Evolutionary conservation across 768 basidiomycete genomes (phyloP).

Genomic region (Hygrocybe punicea): DNA sequence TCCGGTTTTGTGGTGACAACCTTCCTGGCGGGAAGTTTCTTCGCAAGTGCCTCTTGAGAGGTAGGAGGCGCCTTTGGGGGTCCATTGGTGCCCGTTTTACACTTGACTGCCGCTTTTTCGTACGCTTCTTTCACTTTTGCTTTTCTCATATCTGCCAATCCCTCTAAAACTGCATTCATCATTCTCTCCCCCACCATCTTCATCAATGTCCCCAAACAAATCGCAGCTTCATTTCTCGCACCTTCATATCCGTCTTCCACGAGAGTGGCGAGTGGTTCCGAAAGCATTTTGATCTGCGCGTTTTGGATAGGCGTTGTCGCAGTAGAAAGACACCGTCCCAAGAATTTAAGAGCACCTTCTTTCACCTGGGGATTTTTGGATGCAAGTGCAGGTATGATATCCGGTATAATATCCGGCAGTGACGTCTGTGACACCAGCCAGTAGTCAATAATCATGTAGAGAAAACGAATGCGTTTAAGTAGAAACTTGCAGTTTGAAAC

Average conservation of each 20-base stretch:
- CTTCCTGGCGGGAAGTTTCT: slow-evolving; percentile 27
- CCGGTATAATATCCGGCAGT: slow-evolving; percentile 77
- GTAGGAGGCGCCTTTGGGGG: slow-evolving; percentile 44
- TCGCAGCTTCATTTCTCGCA: slow-evolving; percentile 86
- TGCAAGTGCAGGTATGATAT: slow-evolving; percentile 70
- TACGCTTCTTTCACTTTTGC: slow-evolving; percentile 91
- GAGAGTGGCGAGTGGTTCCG: slow-evolving; percentile 68
- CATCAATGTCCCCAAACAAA: slow-evolving; percentile 85
- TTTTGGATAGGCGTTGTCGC: slow-evolving; percentile 69
- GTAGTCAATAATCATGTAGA: slow-evolving; percentile 10
- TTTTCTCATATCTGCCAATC: slow-evolving; percentile 81
- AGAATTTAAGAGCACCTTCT: slow-evolving; percentile 85
- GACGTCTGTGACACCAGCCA: slow-evolving; percentile 57
- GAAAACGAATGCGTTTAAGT: neutral
- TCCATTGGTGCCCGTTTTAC: slow-evolving; percentile 60
- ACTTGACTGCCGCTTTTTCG: slow-evolving; percentile 89
- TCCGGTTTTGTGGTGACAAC: slow-evolving; percentile 24
- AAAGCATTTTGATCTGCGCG: slow-evolving; percentile 75
- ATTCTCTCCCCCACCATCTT: slow-evolving; percentile 95
- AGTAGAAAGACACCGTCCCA: slow-evolving; percentile 70
- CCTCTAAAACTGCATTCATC: slow-evolving; percentile 82
- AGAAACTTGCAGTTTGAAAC: slow-evolving; percentile 66
- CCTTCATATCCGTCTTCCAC: slow-evolving; percentile 89
- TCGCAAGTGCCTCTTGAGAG: slow-evolving; percentile 27
- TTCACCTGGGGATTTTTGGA: slow-evolving; percentile 97